phyloP scores from a whole-genome alignment of 495 filamentous ascomycete species.

The Neurospora sp. region DNA sequence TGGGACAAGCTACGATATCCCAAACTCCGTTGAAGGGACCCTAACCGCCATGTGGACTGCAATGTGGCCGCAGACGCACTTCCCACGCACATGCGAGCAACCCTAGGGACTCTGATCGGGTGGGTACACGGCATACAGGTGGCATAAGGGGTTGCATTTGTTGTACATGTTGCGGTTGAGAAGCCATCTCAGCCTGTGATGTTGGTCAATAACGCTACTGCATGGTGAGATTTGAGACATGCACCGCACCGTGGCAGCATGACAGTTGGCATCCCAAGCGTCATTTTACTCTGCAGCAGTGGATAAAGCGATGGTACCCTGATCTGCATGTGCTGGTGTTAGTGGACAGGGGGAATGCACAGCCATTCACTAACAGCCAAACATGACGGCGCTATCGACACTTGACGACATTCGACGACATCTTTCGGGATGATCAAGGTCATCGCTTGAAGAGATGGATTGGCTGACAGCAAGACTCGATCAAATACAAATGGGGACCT shows the following conservation, averaged over 20 bases:
- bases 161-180: not conserved
- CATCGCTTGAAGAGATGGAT: too few relatives aligned
- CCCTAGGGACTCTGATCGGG: too few relatives aligned
- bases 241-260: not conserved
- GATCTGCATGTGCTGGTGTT: not conserved
- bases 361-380: not conserved
- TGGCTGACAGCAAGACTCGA: not conserved
- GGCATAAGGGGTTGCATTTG: not conserved
- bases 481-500: not conserved
- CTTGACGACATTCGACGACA: not conserved
- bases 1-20: not conserved
- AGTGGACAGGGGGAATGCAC: not conserved
- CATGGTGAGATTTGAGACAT: not conserved
- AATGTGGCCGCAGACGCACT: not conserved
- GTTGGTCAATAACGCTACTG: not conserved
- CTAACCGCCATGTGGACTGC: not conserved
- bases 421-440: not conserved
- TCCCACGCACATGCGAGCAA: not conserved
- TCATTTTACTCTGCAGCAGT: not conserved
- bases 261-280: not conserved
- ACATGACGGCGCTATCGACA: not conserved
- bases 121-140: not conserved
- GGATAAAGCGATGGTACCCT: not conserved
- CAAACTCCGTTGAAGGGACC: not conserved
- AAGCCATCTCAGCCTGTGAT: not conserved